phyloP scores from a whole-genome alignment of 1,284 basidiomycete genomes.

The Macrocybe sp. region DNA sequence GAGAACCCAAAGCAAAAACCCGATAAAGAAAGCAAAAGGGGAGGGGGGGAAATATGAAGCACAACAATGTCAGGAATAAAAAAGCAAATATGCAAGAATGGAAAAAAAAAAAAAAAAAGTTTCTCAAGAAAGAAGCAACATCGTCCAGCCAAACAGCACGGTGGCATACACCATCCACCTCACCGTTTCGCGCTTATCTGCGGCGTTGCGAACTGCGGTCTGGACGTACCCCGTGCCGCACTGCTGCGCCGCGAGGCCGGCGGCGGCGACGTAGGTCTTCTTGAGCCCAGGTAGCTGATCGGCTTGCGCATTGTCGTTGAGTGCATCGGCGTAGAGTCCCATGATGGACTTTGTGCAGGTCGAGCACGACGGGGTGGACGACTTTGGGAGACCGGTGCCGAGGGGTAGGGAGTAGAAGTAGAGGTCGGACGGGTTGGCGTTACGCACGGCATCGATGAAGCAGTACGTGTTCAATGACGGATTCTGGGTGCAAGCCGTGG shows the following conservation, averaged over 20 bases:
- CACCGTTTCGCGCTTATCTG: background rate
- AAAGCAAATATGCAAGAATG: no score
- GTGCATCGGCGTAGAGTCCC: conserved; percentile 38
- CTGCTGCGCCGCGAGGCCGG: conserved; percentile 20
- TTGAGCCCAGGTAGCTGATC: conserved; percentile 20
- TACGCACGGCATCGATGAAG: conserved; percentile 56
- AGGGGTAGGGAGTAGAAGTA: conserved; percentile 65
- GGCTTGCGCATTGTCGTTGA: conserved; percentile 25
- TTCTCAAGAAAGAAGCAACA: no score
- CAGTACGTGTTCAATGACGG: conserved; percentile 58
- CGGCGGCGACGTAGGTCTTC: conserved; percentile 24
- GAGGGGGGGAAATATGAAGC: no score
- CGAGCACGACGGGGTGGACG: conserved; percentile 47
- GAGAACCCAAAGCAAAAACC: no score
- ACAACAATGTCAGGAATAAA: no score
- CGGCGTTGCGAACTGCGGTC: conserved; percentile 1
- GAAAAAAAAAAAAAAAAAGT: no score
- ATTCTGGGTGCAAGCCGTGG: conserved; percentile 51
- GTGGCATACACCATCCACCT: no score
- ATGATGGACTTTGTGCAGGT: conserved; percentile 54
- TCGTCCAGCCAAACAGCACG: no score
- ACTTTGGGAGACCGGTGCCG: conserved; percentile 44
- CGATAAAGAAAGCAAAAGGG: no score
- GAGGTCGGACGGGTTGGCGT: conserved; percentile 50
- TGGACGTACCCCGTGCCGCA: conserved; percentile 27